Base-by-base conservation (phyloP, 225 moss, liverwort and hornwort species). In the Physcomitrellopsis africana region DNA sequence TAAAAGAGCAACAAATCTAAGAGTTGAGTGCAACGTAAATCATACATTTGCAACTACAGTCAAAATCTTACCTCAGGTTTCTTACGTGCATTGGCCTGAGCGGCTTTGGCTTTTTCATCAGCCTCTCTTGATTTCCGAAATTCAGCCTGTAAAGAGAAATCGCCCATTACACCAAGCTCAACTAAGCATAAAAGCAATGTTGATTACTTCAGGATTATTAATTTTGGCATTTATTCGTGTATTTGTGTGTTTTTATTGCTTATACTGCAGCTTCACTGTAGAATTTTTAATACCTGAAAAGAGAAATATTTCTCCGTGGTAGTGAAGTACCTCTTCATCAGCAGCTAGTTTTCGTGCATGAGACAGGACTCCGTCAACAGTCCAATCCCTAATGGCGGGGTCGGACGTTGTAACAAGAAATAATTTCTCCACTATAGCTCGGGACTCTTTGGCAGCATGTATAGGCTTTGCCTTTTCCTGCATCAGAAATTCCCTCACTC, bases 391-490 rank as follows among this genome's bases (percentile, higher is more conserved):
- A 45, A 93, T 72, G 10, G 81, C 76, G 26, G 81, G 79, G 60
- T 91, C 81, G 4, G 89, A 87, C 41, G 76, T 72, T 51, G 94
- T 94, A 29, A 90, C 67, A 55, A 87, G 81, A 60, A 95, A 72
- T 70, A 99, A 80, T 26, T 81, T 78, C 75, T 94, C 89, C 60
- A 93, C 89, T 63, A 95, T 65, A 18, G 83, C 77, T 65, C 90
- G 85, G 77, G 81, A 84, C 16, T 90, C 93, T 73, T 87, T 89
- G 22, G 93, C 93, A 70, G 86, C 86, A 66, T 90, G 81, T 81
- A 99, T 85, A 43, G 97, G 97, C 65, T 80, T 89, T 60, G 82
- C 78, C 18, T 75, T 82, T 66, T 90, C 89, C 93, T 94, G 80
- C 11, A 73, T 13, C 16, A 68, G 32, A 63, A 62, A 0, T 3